A percentile compares a stretch with the other conserved stretches of the same genome.
phyloP scores from a whole-genome alignment of 495 filamentous ascomycete genomes.

The Aspergillus ellipticus region DNA sequence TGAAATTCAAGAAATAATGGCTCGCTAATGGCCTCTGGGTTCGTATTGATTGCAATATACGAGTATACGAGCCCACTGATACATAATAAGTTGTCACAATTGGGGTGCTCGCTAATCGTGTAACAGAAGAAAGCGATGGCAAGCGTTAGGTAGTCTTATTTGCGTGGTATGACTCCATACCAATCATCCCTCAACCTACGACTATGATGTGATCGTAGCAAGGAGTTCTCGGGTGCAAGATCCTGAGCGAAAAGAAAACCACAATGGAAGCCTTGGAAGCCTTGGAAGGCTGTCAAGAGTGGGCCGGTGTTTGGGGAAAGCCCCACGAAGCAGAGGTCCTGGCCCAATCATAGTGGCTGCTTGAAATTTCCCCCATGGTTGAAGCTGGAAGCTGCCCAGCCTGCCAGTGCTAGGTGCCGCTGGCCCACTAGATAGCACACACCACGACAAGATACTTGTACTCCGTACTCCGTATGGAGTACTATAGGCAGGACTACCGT shows the following conservation, averaged over 20 bases:
- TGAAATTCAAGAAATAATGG: no score
- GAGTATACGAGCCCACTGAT: no score
- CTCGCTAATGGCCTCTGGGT: no score
- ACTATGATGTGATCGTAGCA: slow-evolving; percentile 24
- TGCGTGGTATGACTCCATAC: no score
- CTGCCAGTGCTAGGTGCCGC: no score
- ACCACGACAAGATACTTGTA: neutral
- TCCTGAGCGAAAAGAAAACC: slow-evolving; percentile 16
- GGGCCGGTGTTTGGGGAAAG: slow-evolving; percentile 20
- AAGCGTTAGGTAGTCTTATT: no score
- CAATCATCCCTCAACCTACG: neutral
- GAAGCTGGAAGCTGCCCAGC: neutral
- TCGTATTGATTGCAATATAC: no score
- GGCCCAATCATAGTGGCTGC: slow-evolving; percentile 10
- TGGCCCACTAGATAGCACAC: no score
- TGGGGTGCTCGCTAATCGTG: no score
- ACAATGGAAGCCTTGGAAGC: slow-evolving; percentile 22
- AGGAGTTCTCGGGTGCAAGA: slow-evolving; percentile 26
- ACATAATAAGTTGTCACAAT: no score
- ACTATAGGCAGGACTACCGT: no score
- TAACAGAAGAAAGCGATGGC: neutral
- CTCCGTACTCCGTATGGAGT: no score
- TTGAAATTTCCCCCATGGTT: neutral
- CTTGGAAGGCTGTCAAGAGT: slow-evolving; percentile 26
- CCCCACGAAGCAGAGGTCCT: slow-evolving; percentile 12